Base-by-base conservation (phyloP, 441 rosid species). In the Eruca vesicaria region DNA sequence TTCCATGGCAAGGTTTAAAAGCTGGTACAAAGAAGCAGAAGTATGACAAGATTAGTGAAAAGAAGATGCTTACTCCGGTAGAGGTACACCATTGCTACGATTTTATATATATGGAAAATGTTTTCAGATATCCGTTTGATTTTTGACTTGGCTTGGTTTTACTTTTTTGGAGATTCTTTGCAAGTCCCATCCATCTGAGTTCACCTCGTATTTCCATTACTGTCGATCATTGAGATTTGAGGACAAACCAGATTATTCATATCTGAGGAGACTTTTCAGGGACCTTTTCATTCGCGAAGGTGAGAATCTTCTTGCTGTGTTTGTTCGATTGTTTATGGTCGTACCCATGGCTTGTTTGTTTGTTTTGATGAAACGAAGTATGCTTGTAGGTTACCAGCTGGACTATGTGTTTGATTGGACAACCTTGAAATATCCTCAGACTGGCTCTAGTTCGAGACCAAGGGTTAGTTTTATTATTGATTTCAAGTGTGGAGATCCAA, bases 341-440 rank as follows among this genome's bases (percentile, higher is more conserved):
- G 26, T 23, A 23, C 3, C 26, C 26, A 23, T 23, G 3, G 1
- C 26, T 52, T 18, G 57, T 18, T 52, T 50, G 43, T 35, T 35
- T 6, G 12, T 15, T 80, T 68, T 80, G 56, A 61, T 70, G 26
- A 28, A 66, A 68, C 73, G 38, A 52, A 74, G 0, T 60, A 74
- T 57, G 65, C 68, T 35, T 77, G 80, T 75, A 89, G 91, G 89
- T 68, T 86, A 87, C 80, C 90, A 87, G 77, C 86, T 89, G 56
- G 94, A 89, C 81, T 84, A 86, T 20, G 90, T 87, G 26, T 88
- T 86, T 74, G 88, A 88, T 83, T 88, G 93, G 91, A 89, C 91
- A 12, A 75, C 82, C 45, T 71, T 81, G 81, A 89, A 84, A 79
- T 83, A 84, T 81, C 94, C 90, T 33, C 94, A 84, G 83, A 79